A percentile compares a stretch with the other conserved stretches of the same genome.
Conservation (phyloP, 306 rosid genomes). For the Vigna hirtella region DNA sequence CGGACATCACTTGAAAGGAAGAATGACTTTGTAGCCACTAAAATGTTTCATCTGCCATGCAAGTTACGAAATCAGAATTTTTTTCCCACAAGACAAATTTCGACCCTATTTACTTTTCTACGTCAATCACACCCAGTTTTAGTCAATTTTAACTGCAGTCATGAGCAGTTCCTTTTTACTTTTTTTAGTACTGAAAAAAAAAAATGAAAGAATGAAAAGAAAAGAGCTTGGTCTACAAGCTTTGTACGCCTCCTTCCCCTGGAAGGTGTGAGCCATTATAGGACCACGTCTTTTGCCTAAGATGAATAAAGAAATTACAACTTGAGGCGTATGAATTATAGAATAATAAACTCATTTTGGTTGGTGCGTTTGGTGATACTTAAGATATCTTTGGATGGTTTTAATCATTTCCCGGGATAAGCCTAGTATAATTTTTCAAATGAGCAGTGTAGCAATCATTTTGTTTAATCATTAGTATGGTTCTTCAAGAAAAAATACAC, state of each 20-base stretch:
- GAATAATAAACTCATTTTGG: conserved; percentile 30
- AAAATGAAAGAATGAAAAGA: too few species aligned
- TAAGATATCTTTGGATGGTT: conserved; percentile 30
- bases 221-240: background rate
- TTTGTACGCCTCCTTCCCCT: conserved; percentile 28
- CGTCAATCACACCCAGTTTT: background rate
- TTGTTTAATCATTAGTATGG: background rate
- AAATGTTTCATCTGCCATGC: conserved; percentile 41
- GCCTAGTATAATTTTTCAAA: background rate
- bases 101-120: conserved; percentile 26
- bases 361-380: conserved; percentile 37
- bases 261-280: background rate
- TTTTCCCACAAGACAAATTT: conserved; percentile 32
- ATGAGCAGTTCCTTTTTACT: background rate
- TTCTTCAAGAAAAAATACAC: conserved; percentile 14
- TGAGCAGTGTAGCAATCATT: conserved; percentile 7
- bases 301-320: conserved; percentile 39
- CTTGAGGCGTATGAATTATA: conserved; percentile 18
- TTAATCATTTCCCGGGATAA: conserved; percentile 27
- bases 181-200: background rate
- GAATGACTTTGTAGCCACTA: conserved; percentile 42
- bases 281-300: conserved; percentile 27
- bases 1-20: conserved; percentile 42
- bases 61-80: conserved; percentile 32
- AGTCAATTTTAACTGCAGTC: conserved; percentile 43